Evolutionary conservation across 2,329 filamentous ascomycete genomes (phyloP).

Genomic region (Teratosphaeria pseudoeucalypti): DNA sequence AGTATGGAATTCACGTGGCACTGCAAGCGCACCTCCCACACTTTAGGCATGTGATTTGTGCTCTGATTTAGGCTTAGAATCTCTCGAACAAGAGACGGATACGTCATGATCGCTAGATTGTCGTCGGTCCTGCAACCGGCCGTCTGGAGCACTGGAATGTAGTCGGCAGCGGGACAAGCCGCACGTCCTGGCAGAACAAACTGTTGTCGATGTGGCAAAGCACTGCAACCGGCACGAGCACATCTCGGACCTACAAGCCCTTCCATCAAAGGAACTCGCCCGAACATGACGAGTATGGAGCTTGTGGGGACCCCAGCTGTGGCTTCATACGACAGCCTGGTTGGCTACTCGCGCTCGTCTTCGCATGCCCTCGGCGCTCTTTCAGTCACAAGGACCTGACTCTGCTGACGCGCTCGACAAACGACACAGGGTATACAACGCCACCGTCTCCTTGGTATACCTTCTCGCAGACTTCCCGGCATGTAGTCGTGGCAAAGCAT

Average conservation of each 20-base stretch:
- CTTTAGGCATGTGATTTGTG: background rate
- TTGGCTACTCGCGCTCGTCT: background rate
- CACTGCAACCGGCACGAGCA: background rate
- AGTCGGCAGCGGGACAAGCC: background rate
- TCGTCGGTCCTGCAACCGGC: slow-evolving; percentile 1
- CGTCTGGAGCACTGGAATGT: slow-evolving; percentile 6
- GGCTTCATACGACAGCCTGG: background rate
- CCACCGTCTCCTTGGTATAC: slow-evolving; percentile 6
- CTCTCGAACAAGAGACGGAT: background rate
- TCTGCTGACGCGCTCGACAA: background rate
- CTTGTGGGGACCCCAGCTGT: background rate
- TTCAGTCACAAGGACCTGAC: background rate
- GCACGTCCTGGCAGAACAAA: background rate
- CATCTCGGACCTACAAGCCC: background rate
- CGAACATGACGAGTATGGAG: background rate
- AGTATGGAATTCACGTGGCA: background rate
- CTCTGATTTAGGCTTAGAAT: background rate
- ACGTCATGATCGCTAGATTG: background rate
- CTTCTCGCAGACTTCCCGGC: background rate
- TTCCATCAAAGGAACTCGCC: background rate
- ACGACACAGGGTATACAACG: slow-evolving; percentile 3
- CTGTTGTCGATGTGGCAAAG: background rate
- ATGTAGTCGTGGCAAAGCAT: background rate
- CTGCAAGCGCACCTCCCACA: background rate
- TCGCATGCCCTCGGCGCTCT: background rate